Conservation (phyloP, 257 asterid genomes). For the Plectranthus barbatus region DNA sequence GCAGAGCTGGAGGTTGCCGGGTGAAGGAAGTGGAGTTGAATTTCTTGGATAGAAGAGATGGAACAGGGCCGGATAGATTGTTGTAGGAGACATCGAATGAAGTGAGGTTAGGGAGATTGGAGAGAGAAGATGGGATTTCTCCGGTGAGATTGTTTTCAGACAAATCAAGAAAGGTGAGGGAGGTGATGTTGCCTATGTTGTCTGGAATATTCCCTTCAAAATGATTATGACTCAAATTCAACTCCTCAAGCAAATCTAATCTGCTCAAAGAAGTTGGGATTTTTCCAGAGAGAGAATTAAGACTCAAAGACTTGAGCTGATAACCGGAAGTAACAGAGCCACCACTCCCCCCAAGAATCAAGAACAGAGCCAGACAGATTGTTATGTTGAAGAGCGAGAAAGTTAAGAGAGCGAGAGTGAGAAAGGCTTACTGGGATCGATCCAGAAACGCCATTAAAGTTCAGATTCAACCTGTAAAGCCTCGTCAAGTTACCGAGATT, state of each 20-base stretch:
- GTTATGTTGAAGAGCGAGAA: slow-evolving; percentile 70
- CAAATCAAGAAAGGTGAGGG: slow-evolving; percentile 46
- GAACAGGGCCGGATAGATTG: slow-evolving; percentile 68
- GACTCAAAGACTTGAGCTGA: slow-evolving; percentile 35
- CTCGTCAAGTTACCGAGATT: slow-evolving; percentile 55
- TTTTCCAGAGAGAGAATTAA: slow-evolving; percentile 51
- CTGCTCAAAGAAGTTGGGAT: slow-evolving; percentile 61
- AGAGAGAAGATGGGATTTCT: slow-evolving; percentile 54
- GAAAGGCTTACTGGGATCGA: slow-evolving; percentile 45
- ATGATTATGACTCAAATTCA: slow-evolving; percentile 42
- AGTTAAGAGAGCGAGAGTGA: slow-evolving; percentile 46
- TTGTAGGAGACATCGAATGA: slow-evolving; percentile 69
- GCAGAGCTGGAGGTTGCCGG: slow-evolving; percentile 72
- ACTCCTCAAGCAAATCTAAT: too few relatives aligned
- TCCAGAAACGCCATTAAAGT: slow-evolving; percentile 69
- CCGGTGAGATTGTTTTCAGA: slow-evolving; percentile 66
- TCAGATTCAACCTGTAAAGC: slow-evolving; percentile 60
- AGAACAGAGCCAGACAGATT: slow-evolving; percentile 68
- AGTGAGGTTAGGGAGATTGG: slow-evolving; percentile 33
- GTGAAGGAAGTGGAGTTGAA: slow-evolving; percentile 69
- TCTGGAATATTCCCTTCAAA: slow-evolving; percentile 51
- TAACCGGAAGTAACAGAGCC: slow-evolving; percentile 15
- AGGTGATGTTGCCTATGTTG: slow-evolving; percentile 39
- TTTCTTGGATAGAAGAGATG: slow-evolving; percentile 44
- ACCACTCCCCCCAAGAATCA: slow-evolving; percentile 44